phyloP scores from a whole-genome alignment of 2,329 filamentous ascomycete species.

The Trichoderma oligosporum region DNA sequence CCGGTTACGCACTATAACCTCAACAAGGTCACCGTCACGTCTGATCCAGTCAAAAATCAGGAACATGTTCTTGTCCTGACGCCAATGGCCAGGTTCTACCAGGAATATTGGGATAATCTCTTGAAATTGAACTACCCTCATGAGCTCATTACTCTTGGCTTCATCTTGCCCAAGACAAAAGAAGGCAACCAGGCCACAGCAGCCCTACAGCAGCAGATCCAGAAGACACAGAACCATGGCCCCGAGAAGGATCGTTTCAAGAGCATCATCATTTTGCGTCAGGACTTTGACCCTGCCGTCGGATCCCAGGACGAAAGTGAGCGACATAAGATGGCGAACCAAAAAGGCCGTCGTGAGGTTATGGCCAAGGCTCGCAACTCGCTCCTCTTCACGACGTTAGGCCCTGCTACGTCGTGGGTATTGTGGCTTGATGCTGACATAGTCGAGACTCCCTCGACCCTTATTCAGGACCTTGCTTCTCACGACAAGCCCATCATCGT shows the following conservation, averaged over 20 bases:
- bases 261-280: constrained; percentile 87
- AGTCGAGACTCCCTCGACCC: constrained; percentile 74
- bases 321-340: constrained; percentile 85
- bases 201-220: constrained; percentile 78
- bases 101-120: constrained; percentile 93
- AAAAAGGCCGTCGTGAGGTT: constrained; percentile 77
- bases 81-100: constrained; percentile 89
- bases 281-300: constrained; percentile 86
- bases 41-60: constrained; percentile 69
- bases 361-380: constrained; percentile 96
- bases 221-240: constrained; percentile 74
- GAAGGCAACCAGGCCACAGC: constrained; percentile 85
- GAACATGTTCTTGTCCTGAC: constrained; percentile 91
- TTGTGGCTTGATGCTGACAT: constrained; percentile 94
- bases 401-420: constrained; percentile 89
- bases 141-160: constrained; percentile 89
- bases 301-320: constrained; percentile 79
- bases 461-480: constrained; percentile 87
- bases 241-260: constrained; percentile 80
- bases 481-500: constrained; percentile 90
- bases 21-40: constrained; percentile 86
- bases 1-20: constrained; percentile 91
- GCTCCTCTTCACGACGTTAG: constrained; percentile 89
- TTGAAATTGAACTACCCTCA: constrained; percentile 82
- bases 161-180: constrained; percentile 90